These are phyloP conservation scores for Calendula officinalis DNA, from an alignment of 129 eudicot species.

Conservation along the genomic window DNA sequence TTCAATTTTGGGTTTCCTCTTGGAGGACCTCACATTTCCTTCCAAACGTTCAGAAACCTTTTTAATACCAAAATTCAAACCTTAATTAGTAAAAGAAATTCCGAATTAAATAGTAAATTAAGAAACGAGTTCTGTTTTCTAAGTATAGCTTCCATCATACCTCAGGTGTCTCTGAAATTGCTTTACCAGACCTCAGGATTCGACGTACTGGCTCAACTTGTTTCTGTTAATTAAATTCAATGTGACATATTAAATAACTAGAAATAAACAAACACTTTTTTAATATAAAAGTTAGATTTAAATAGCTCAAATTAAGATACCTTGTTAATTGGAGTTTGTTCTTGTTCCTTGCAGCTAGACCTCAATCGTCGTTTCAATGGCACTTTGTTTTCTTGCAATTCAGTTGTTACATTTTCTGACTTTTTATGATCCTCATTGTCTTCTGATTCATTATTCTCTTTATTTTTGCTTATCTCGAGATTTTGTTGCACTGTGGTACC, in stretches of 20 bases:
- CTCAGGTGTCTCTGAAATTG: conserved; percentile 33
- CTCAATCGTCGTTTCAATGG: conserved; percentile 26
- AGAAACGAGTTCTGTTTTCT: neutral
- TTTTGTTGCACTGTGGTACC: conserved; percentile 10
- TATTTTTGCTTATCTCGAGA: neutral
- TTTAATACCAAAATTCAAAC: neutral
- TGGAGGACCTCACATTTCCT: conserved; percentile 27
- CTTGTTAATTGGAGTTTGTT: conserved; percentile 22
- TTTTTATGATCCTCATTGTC: conserved; percentile 12
- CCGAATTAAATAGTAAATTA: neutral
- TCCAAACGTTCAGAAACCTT: conserved; percentile 22
- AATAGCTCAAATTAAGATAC: conserved; percentile 18
- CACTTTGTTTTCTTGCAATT: conserved; percentile 15
- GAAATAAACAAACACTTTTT: neutral
- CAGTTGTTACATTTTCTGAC: conserved; percentile 16
- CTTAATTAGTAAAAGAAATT: conserved; percentile 17
- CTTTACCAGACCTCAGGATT: conserved; percentile 29
- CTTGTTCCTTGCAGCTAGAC: conserved; percentile 28
- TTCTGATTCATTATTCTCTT: neutral
- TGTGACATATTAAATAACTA: neutral
- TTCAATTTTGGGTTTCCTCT: conserved; percentile 22
- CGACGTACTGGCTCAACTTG: conserved; percentile 31
- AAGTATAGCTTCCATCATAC: conserved; percentile 8
- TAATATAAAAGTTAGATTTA: neutral
- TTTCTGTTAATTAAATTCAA: conserved; percentile 19